Evolutionary conservation across 2,329 filamentous ascomycete species (phyloP).

Genomic region (Cercospora zeina): DNA sequence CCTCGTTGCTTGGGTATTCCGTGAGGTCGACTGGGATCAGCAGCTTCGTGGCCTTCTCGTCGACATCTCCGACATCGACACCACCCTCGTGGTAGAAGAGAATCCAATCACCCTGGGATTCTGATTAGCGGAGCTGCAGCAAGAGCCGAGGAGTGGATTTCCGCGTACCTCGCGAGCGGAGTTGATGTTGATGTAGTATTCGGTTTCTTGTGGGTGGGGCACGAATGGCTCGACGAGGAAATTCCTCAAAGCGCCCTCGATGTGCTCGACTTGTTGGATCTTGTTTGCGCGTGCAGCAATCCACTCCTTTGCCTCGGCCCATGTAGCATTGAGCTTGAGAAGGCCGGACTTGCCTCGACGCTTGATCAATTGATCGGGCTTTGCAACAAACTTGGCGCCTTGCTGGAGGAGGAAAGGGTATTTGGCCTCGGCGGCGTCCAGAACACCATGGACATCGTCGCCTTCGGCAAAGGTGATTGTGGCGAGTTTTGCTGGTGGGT

Average conservation of each 20-base stretch:
- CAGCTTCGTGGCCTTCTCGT: slow-evolving; percentile 98
- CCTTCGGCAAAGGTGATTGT: slow-evolving; percentile 92
- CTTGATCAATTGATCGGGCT: slow-evolving; percentile 99
- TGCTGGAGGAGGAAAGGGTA: slow-evolving; percentile 90
- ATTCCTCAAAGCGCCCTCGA: slow-evolving; percentile 82
- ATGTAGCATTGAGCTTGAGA: slow-evolving; percentile 93
- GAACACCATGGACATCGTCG: slow-evolving; percentile 75
- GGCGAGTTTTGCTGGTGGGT: slow-evolving; percentile 85
- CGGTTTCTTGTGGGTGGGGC: slow-evolving; percentile 88
- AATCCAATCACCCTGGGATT: slow-evolving; percentile 89
- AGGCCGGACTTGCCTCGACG: slow-evolving; percentile 98
- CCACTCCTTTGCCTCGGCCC: slow-evolving; percentile 92
- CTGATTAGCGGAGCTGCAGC: slow-evolving; percentile 35
- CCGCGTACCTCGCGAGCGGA: slow-evolving; percentile 87
- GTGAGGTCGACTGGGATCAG: slow-evolving; percentile 93
- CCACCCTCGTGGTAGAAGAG: slow-evolving; percentile 99
- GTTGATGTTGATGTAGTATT: slow-evolving; percentile 99
- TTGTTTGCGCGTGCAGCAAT: slow-evolving; percentile 89
- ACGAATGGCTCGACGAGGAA: slow-evolving; percentile 99
- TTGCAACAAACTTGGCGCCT: slow-evolving; percentile 92
- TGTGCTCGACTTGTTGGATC: slow-evolving; percentile 87
- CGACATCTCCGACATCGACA: slow-evolving; percentile 98
- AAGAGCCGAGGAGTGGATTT: slow-evolving; percentile 48
- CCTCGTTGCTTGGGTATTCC: slow-evolving; percentile 92
- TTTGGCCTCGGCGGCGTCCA: slow-evolving; percentile 92